Percentiles rank a stretch among this genome's conserved stretches.
Evolutionary conservation across 106 monocot species (phyloP).

Genomic region (Acanthochlamys bracteata): DNA sequence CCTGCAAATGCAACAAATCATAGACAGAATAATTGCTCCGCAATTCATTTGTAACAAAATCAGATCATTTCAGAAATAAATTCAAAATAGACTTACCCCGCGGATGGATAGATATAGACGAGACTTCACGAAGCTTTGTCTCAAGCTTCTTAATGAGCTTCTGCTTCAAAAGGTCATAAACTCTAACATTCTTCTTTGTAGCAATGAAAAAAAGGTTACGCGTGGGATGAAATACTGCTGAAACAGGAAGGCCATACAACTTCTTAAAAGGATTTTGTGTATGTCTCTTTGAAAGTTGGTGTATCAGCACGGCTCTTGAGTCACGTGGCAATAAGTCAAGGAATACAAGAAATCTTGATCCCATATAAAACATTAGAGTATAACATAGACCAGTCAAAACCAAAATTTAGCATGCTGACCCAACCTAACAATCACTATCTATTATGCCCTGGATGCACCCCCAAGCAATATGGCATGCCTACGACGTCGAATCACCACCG

Average conservation of each 20-base stretch:
- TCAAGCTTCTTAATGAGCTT: slow-evolving; percentile 88
- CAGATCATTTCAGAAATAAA: not conserved
- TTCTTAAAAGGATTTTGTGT: slow-evolving; percentile 72
- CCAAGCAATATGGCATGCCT: too few species aligned
- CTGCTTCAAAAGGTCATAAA: slow-evolving; percentile 71
- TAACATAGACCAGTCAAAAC: too few species aligned
- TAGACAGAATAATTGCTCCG: not conserved
- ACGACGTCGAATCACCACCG: too few species aligned
- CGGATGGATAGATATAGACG: slow-evolving; percentile 88
- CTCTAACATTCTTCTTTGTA: slow-evolving; percentile 80
- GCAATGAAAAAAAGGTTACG: slow-evolving; percentile 69
- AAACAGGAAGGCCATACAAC: slow-evolving; percentile 77
- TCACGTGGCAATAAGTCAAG: slow-evolving; percentile 78
- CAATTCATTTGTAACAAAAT: not conserved
- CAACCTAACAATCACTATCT: too few species aligned
- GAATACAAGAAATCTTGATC: not conserved
- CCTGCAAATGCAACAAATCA: slow-evolving; percentile 31
- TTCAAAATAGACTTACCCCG: slow-evolving; percentile 29
- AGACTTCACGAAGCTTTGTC: slow-evolving; percentile 70
- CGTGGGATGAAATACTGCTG: slow-evolving; percentile 77
- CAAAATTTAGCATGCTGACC: too few species aligned
- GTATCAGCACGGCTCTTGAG: slow-evolving; percentile 75
- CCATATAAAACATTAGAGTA: not conserved
- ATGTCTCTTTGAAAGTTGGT: slow-evolving; percentile 82
- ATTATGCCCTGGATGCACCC: too few species aligned